phyloP scores from a whole-genome alignment of 2,329 filamentous ascomycete species.

The Thyridium curvatum region DNA sequence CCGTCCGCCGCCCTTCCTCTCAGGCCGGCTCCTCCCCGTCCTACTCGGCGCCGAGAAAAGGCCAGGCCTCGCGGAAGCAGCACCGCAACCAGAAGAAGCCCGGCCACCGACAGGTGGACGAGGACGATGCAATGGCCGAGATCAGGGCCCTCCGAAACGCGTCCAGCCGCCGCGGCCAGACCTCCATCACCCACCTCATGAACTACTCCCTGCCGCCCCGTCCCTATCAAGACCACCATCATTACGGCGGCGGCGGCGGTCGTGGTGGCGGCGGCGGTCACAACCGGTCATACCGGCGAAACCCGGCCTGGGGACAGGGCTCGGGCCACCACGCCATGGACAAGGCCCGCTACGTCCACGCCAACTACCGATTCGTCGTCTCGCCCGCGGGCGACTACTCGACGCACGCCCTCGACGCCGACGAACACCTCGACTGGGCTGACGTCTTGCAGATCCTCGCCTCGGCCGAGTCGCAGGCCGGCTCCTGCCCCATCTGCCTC shows the following conservation, averaged over 20 bases:
- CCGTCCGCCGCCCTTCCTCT: slow-evolving; percentile 35
- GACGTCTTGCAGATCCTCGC: slow-evolving; percentile 87
- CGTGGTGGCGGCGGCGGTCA: slow-evolving; percentile 12
- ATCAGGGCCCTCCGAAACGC: slow-evolving; percentile 53
- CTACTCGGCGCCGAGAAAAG: slow-evolving; percentile 58
- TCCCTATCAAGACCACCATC: slow-evolving; percentile 52
- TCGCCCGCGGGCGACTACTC: slow-evolving; percentile 74
- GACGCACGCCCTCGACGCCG: slow-evolving; percentile 76
- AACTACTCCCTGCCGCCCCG: slow-evolving; percentile 80
- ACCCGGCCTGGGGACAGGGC: slow-evolving; percentile 76
- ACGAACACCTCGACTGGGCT: slow-evolving; percentile 85
- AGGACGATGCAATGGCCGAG: slow-evolving; percentile 87
- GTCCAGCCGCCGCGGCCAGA: slow-evolving; percentile 79
- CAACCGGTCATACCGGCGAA: slow-evolving; percentile 54
- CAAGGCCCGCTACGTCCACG: slow-evolving; percentile 85
- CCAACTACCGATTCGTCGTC: slow-evolving; percentile 96
- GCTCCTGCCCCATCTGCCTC: slow-evolving; percentile 91
- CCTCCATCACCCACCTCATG: slow-evolving; percentile 93
- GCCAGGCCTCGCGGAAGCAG: slow-evolving; percentile 70
- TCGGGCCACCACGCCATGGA: slow-evolving; percentile 87
- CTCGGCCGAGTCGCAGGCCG: slow-evolving; percentile 79
- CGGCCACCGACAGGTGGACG: slow-evolving; percentile 46
- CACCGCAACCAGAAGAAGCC: slow-evolving; percentile 78
- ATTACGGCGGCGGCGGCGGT: slow-evolving; percentile 39
- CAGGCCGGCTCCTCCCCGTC: slow-evolving; percentile 25